phyloP scores from a whole-genome alignment of 2,329 filamentous ascomycete genomes.

The Cadophora malorum region DNA sequence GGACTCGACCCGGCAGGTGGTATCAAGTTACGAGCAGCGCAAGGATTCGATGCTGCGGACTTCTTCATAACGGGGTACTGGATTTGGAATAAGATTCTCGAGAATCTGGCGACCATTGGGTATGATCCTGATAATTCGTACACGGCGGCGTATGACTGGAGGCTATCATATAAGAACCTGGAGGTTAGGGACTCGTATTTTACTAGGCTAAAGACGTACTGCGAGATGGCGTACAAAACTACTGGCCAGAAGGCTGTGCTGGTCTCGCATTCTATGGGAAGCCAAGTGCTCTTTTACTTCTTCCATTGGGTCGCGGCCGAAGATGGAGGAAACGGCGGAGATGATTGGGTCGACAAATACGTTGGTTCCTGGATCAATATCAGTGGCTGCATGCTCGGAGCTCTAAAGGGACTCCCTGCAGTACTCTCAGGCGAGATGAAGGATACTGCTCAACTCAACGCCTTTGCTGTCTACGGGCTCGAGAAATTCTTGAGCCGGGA shows the following conservation, averaged over 20 bases:
- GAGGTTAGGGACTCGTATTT: slow-evolving; percentile 95
- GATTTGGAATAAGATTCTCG: slow-evolving; percentile 96
- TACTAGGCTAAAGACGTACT: slow-evolving; percentile 84
- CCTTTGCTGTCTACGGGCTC: slow-evolving; percentile 94
- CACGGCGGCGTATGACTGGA: slow-evolving; percentile 85
- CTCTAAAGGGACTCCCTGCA: slow-evolving; percentile 87
- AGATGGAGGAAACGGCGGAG: slow-evolving; percentile 79
- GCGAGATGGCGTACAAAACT: slow-evolving; percentile 81
- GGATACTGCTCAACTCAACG: slow-evolving; percentile 94
- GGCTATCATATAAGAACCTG: slow-evolving; percentile 86
- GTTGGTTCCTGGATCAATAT: slow-evolving; percentile 98
- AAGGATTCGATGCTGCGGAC: slow-evolving; percentile 96
- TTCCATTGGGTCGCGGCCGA: slow-evolving; percentile 79
- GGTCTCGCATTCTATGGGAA: slow-evolving; percentile 96
- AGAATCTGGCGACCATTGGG: slow-evolving; percentile 93
- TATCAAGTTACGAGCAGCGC: slow-evolving; percentile 89
- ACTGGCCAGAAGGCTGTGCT: slow-evolving; percentile 82
- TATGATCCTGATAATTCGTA: slow-evolving; percentile 85
- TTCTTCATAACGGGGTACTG: slow-evolving; percentile 94
- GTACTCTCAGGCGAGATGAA: slow-evolving; percentile 97
- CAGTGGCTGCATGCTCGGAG: slow-evolving; percentile 95
- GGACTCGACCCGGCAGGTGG: slow-evolving; percentile 84
- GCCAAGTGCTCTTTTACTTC: slow-evolving; percentile 88
- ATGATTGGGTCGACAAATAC: slow-evolving; percentile 87
- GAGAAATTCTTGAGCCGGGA: slow-evolving; percentile 93